Evolutionary conservation across 805 yeast genomes (phyloP).

Genomic region (Teunomyces atbi): DNA sequence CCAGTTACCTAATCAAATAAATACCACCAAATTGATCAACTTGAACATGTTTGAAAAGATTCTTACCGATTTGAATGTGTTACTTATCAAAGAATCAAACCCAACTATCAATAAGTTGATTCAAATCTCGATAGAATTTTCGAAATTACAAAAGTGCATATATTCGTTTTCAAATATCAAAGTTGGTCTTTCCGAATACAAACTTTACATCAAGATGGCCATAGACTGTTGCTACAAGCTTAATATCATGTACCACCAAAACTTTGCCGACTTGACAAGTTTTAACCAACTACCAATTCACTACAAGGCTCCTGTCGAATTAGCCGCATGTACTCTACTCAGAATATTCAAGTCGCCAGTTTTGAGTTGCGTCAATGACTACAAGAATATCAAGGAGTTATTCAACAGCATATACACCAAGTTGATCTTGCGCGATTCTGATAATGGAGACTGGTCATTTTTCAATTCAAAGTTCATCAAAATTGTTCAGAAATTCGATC

Average conservation of each 20-base stretch:
- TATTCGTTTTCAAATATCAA: slow-evolving; percentile 29
- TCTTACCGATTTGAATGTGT: slow-evolving; percentile 25
- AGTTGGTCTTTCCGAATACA: slow-evolving; percentile 27
- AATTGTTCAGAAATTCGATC: slow-evolving; percentile 24
- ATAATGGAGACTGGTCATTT: slow-evolving; percentile 21
- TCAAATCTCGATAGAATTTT: slow-evolving; percentile 32
- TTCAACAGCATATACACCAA: slow-evolving; percentile 22
- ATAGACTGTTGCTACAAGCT: slow-evolving; percentile 25
- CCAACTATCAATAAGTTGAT: slow-evolving; percentile 25
- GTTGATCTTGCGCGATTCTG: slow-evolving; percentile 13
- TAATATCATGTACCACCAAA: slow-evolving; percentile 22
- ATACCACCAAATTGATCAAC: slow-evolving; percentile 33
- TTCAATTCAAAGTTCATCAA: slow-evolving; percentile 21
- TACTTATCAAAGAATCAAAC: slow-evolving; percentile 11
- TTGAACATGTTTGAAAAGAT: slow-evolving; percentile 44
- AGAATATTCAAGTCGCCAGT: slow-evolving; percentile 34
- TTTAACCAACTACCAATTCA: slow-evolving; percentile 39
- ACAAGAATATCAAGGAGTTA: slow-evolving; percentile 20
- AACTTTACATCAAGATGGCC: slow-evolving; percentile 24
- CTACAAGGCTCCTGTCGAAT: slow-evolving; percentile 37
- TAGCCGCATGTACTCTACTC: slow-evolving; percentile 29
- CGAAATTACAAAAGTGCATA: slow-evolving; percentile 37
- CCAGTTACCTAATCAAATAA: slow-evolving; percentile 15
- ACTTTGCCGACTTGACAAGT: slow-evolving; percentile 16
- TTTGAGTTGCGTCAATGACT: slow-evolving; percentile 23